Conservation (phyloP, 1,284 basidiomycete genomes). For the Mycena citricolor region DNA sequence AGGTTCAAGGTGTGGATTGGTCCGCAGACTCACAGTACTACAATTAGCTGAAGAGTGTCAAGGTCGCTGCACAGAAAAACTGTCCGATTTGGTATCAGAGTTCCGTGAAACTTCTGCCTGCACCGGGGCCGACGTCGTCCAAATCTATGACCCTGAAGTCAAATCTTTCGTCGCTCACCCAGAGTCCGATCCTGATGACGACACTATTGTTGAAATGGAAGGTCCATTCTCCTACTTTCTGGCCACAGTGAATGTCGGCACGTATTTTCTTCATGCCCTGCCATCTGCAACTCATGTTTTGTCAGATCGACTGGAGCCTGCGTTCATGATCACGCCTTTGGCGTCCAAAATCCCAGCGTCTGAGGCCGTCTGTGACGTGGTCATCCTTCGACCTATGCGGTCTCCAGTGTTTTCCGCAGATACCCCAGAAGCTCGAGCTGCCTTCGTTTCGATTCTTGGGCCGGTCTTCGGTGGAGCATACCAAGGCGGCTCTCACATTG, state of each 20-base stretch:
- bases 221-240: conserved; percentile 90
- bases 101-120: conserved; percentile 54
- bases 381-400: conserved; percentile 79
- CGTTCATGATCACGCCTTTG: conserved; percentile 75
- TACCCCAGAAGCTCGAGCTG: conserved; percentile 38
- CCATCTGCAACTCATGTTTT: too few relatives aligned
- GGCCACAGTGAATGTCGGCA: conserved; percentile 74
- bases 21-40: neutral
- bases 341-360: conserved; percentile 39
- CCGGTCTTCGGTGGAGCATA: conserved; percentile 69
- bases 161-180: conserved; percentile 51
- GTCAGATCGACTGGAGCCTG: conserved; percentile 80
- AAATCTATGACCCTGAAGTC: conserved; percentile 58
- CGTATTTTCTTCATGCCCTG: conserved; percentile 63
- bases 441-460: conserved; percentile 49
- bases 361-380: conserved; percentile 64
- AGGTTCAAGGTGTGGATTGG: conserved; percentile 50
- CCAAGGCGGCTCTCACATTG: conserved; percentile 68
- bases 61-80: conserved; percentile 80
- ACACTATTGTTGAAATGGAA: conserved; percentile 45
- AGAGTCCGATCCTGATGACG: conserved; percentile 30
- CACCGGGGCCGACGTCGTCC: conserved; percentile 40
- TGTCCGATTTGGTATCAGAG: conserved; percentile 72
- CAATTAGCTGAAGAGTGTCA: conserved; percentile 25
- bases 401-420: conserved; percentile 53